Conservation (phyloP, 176 grass and related monocot genomes). For the Oryza glaberrima region DNA sequence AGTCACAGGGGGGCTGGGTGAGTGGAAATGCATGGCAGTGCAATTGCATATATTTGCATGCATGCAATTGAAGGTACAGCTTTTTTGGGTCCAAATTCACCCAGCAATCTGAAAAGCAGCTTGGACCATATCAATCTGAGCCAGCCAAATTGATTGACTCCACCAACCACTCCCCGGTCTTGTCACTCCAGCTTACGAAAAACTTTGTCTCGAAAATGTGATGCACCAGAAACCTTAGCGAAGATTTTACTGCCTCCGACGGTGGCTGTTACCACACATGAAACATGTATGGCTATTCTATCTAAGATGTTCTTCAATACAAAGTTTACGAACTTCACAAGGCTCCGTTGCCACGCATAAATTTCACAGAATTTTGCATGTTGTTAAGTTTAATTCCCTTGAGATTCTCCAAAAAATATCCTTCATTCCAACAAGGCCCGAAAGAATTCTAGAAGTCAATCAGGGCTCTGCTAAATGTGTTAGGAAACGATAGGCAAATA, state of each 20-base stretch:
- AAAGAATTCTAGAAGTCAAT: too few relatives aligned
- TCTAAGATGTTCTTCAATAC: background rate
- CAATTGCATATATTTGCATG: background rate
- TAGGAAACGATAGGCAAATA: too few relatives aligned
- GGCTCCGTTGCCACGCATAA: too few relatives aligned
- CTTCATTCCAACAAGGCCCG: too few relatives aligned
- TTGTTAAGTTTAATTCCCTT: too few relatives aligned
- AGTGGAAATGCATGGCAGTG: background rate
- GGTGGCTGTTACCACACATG: slow-evolving; percentile 16
- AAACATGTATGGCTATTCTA: background rate
- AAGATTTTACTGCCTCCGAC: background rate
- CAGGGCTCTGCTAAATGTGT: too few relatives aligned
- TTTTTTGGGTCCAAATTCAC: slow-evolving; percentile 28
- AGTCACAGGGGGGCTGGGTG: background rate
- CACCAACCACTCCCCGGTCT: slow-evolving; percentile 40
- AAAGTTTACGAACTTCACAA: too few relatives aligned
- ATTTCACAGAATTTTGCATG: too few relatives aligned
- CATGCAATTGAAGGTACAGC: slow-evolving; percentile 13
- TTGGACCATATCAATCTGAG: slow-evolving; percentile 33
- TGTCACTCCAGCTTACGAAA: slow-evolving; percentile 10
- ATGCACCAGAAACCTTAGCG: background rate
- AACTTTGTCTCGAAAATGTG: slow-evolving; percentile 14
- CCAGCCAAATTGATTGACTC: slow-evolving; percentile 47
- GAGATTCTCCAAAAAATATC: too few relatives aligned
- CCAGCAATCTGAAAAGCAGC: slow-evolving; percentile 37